These are phyloP conservation scores for Phytophthora fragariaefolia DNA, from an alignment of 352 stramenopile species.

Conservation along the genomic window DNA sequence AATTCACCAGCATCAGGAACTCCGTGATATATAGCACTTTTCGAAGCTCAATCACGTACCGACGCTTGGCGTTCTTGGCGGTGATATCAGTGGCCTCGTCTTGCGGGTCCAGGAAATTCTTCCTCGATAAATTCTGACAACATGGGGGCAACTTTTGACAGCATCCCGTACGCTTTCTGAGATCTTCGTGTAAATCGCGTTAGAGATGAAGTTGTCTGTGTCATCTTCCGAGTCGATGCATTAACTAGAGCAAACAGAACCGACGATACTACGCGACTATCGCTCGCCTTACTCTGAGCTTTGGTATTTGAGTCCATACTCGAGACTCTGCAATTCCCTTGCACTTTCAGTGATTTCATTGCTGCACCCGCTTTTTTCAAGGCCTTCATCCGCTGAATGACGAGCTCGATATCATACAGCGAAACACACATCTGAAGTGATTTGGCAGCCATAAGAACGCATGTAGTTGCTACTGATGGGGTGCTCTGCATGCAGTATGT, in stretches of 20 bases:
- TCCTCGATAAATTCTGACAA: neutral
- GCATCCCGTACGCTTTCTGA: neutral
- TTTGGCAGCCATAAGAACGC: neutral
- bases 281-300: neutral
- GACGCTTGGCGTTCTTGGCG: too few species aligned
- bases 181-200: neutral
- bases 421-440: neutral
- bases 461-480: neutral
- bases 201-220: neutral
- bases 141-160: neutral
- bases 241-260: neutral
- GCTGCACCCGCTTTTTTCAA: neutral
- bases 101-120: too few species aligned
- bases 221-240: neutral
- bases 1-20: constrained; percentile 5
- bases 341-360: neutral
- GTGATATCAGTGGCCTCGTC: too few species aligned
- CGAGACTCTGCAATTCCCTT: neutral
- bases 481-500: constrained; percentile 42
- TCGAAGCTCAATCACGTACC: constrained; percentile 2
- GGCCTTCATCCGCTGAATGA: neutral
- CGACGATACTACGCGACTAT: neutral
- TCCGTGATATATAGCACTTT: constrained; percentile 12
- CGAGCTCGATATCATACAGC: neutral
- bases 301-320: neutral